Base-by-base conservation (phyloP, 108 stramenopile species). In the Schizochytrium sp. region DNA sequence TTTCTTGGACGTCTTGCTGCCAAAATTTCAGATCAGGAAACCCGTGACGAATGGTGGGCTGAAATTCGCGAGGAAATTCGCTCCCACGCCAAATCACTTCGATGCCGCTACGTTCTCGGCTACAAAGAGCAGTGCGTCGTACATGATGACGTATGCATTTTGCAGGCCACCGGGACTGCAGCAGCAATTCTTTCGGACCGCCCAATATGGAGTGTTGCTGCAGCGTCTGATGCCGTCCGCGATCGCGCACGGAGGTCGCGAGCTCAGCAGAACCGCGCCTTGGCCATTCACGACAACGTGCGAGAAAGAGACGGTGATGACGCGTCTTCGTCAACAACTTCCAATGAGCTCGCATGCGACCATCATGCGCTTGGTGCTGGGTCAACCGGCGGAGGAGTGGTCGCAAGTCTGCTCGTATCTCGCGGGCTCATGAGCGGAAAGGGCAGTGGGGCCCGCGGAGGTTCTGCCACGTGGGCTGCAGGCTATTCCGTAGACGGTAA, bases 61-160 rank as follows among this genome's bases (percentile, higher is more conserved):
- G 98, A 99, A 91, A 92, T 99, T 23, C 91, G 98, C n/a, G 97
- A 96, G 60, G 98, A 99, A 92, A 94, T 99, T 48, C 89, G 95
- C 57, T 94, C 96, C 21, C 97, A 99, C 91, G 98, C 98, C 12
- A 92, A 92, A 88, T 94, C 95, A 28, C 91, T 99, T 44, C 96
- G 97, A 89, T 99, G 98, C 90, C 92, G 91, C 18, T 96, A 97
- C 92, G 96, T 99, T 0, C 92, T 98, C 87, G 98, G 97, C 45
- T 99, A 99, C 88, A 87, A 89, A 5, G 98, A 99, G 91, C 94
- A 95, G 8, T 96, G 95, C 16, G 96, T 96, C 5, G 97, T 99
- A 88, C 96, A 97, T 89, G 98, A 98, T 72, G 98, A 99, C 92
- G 97, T 98, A 5, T 94, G 95, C 72, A 94, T 99, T 58, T 90